Evolutionary conservation across 2,329 filamentous ascomycete genomes (phyloP).

Genomic region (Penicillium brevicompactum): DNA sequence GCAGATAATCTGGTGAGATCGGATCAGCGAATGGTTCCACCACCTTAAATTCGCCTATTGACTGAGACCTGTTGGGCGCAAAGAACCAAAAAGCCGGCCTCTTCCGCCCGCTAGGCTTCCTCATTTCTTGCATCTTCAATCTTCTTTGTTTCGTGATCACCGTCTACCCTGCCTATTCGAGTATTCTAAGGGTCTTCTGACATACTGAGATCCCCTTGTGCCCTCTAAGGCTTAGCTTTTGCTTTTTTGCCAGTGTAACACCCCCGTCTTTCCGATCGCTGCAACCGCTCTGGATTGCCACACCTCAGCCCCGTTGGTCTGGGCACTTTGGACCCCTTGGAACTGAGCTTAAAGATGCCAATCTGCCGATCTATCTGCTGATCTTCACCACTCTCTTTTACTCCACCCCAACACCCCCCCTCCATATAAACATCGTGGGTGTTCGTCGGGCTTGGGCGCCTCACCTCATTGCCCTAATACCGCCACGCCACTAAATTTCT

Average conservation of each 20-base stretch:
- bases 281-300: slow-evolving; percentile 11
- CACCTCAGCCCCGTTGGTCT: slow-evolving; percentile 10
- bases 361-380: slow-evolving; percentile 9
- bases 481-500: background rate
- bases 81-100: background rate
- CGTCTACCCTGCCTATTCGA: background rate
- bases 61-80: background rate
- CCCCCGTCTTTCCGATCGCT: slow-evolving; percentile 2
- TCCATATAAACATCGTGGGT: background rate
- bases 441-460: background rate
- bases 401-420: background rate
- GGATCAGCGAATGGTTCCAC: slow-evolving; percentile 23
- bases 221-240: slow-evolving; percentile 1
- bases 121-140: slow-evolving; percentile 2
- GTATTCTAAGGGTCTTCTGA: background rate
- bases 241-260: slow-evolving; percentile 3
- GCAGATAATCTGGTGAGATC: slow-evolving; percentile 1
- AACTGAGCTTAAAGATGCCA: slow-evolving; percentile 20
- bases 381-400: background rate
- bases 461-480: background rate
- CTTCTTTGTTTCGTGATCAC: background rate
- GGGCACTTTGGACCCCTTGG: slow-evolving; percentile 2
- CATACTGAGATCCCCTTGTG: background rate
- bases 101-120: slow-evolving; percentile 9
- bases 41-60: slow-evolving; percentile 17